Conservation (phyloP, 495 filamentous ascomycete genomes). For the Penicillium antarcticum region DNA sequence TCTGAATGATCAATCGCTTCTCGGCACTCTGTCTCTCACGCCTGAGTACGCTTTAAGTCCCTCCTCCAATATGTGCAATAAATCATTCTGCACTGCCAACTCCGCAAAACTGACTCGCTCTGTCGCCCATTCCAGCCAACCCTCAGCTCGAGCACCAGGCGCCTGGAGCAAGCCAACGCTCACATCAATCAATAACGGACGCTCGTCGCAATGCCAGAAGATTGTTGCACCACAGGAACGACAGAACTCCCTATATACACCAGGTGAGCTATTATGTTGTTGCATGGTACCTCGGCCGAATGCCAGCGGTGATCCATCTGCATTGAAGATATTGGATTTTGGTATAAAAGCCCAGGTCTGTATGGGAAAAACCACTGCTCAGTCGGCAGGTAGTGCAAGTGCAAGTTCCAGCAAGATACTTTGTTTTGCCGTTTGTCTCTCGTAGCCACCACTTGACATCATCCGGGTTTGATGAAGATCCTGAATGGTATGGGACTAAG, state of each 20-base stretch:
- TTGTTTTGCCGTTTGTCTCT: conserved; percentile 23
- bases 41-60: conserved; percentile 5
- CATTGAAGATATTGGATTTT: conserved; percentile 53
- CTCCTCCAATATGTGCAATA: conserved; percentile 31
- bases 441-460: conserved; percentile 55
- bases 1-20: neutral
- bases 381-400: conserved; percentile 61
- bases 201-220: conserved; percentile 59
- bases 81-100: conserved; percentile 43
- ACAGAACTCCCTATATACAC: conserved; percentile 63
- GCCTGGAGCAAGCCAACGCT: conserved; percentile 59
- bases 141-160: conserved; percentile 51
- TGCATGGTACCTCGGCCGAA: conserved; percentile 49
- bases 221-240: conserved; percentile 59
- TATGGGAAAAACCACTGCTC: conserved; percentile 62
- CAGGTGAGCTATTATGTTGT: conserved; percentile 51
- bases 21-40: neutral
- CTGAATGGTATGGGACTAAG: conserved; percentile 44
- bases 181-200: conserved; percentile 61
- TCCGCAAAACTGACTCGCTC: conserved; percentile 61
- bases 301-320: conserved; percentile 30
- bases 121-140: conserved; percentile 60
- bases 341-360: conserved; percentile 69
- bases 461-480: conserved; percentile 32
- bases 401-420: conserved; percentile 64